Evolutionary conservation across 306 rosid genomes (phyloP).

Genomic region (Citrullus mucosospermus): DNA sequence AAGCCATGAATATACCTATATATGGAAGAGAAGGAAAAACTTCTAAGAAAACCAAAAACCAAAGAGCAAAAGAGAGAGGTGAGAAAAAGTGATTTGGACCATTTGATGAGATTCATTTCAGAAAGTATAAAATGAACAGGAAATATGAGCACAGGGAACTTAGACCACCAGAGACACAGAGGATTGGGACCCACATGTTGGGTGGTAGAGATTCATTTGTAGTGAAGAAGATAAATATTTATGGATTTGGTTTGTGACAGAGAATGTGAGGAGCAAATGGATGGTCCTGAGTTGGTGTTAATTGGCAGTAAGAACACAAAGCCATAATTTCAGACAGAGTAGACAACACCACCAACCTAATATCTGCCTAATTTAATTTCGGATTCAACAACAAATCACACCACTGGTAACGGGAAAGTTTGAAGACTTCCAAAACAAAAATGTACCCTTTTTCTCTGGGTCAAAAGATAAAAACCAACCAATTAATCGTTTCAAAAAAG

Average conservation of each 20-base stretch:
- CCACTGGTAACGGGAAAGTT: background rate
- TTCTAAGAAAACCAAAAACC: background rate
- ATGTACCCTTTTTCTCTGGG: background rate
- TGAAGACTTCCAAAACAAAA: background rate
- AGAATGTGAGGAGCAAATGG: constrained; percentile 9
- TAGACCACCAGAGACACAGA: constrained; percentile 32
- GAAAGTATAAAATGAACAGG: background rate
- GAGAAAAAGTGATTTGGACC: background rate
- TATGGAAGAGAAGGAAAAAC: background rate
- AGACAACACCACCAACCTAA: constrained; percentile 2
- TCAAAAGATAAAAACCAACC: too few species aligned
- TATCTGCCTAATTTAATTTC: constrained; percentile 3
- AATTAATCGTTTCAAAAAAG: too few species aligned
- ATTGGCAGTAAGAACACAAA: background rate
- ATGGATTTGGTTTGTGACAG: constrained; percentile 8
- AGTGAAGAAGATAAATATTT: constrained; percentile 9
- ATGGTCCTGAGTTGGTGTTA: background rate
- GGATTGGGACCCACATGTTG: constrained; percentile 66
- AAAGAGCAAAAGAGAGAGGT: background rate
- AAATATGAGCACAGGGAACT: constrained; percentile 7
- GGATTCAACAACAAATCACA: background rate
- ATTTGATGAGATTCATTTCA: background rate
- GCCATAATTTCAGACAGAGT: constrained; percentile 1
- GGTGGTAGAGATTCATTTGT: constrained; percentile 29
- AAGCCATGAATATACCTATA: constrained; percentile 89